Percentiles rank a stretch among this genome's conserved stretches.
Conservation (phyloP, 164 flowering plant species). For the Dillenia suffruticosa region DNA sequence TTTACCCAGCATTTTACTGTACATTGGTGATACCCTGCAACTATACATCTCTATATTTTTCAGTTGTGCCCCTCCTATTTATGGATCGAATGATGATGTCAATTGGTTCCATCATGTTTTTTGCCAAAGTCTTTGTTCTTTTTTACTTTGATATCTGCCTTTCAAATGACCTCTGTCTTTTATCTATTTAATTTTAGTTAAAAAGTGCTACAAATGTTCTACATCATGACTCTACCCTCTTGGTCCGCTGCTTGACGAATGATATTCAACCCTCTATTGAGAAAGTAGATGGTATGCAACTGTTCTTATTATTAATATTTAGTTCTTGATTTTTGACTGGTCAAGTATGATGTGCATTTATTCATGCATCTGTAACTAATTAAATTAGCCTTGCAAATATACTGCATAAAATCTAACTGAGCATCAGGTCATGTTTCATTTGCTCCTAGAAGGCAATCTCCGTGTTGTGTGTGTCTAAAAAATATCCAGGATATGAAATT, state of each 20-base stretch:
- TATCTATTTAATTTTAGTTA: constrained; percentile 32
- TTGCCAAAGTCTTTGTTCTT: background rate
- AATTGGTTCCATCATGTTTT: background rate
- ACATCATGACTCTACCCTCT: constrained; percentile 26
- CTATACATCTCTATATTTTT: background rate
- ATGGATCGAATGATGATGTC: background rate
- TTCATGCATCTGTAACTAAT: background rate
- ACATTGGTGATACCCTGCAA: background rate
- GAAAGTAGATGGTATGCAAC: constrained; percentile 39
- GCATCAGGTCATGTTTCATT: no score
- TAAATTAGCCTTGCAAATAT: background rate
- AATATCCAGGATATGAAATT: no score
- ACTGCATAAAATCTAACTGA: no score
- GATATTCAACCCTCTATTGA: constrained; percentile 17
- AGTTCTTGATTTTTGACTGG: no score
- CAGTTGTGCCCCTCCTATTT: background rate
- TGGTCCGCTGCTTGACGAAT: constrained; percentile 44
- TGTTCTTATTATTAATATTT: background rate
- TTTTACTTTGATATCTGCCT: background rate
- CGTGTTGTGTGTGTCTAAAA: no score
- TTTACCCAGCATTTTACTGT: background rate
- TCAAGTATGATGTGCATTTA: background rate
- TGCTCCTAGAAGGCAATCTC: no score
- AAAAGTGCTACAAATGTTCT: constrained; percentile 28
- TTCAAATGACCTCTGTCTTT: background rate